Evolutionary conservation across 192 early-diverging fungal species (phyloP).

Genomic region (Rhizoclosmatium globosum): DNA sequence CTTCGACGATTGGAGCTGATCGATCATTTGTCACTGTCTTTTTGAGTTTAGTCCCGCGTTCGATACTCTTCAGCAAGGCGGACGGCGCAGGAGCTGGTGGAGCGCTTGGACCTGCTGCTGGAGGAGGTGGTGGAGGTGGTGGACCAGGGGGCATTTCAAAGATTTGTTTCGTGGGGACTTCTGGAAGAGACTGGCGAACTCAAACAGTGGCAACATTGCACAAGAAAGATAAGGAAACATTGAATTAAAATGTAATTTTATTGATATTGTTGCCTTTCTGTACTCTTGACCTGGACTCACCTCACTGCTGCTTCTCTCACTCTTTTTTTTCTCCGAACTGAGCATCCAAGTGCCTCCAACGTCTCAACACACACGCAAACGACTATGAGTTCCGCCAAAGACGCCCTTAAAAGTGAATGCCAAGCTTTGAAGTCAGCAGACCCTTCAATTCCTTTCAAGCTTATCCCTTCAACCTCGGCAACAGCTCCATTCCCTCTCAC

Average conservation of each 20-base stretch:
- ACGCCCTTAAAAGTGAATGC: neutral
- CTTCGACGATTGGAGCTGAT: conserved; percentile 51
- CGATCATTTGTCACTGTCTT: conserved; percentile 65
- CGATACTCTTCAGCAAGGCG: conserved; percentile 56
- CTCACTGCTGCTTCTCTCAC: too few relatives aligned
- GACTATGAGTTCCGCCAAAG: neutral
- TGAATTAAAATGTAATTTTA: too few relatives aligned
- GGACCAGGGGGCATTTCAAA: conserved; percentile 48
- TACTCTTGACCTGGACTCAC: too few relatives aligned
- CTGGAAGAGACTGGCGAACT: too few relatives aligned
- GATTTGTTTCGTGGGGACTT: too few relatives aligned
- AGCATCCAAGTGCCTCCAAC: too few relatives aligned
- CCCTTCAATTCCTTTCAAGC: neutral
- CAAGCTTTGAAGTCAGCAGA: neutral
- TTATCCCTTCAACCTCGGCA: neutral
- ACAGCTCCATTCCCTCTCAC: neutral
- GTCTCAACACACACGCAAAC: too few relatives aligned
- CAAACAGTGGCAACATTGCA: too few relatives aligned
- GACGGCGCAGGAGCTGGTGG: conserved; percentile 28
- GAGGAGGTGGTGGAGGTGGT: conserved; percentile 49
- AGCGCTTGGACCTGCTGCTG: conserved; percentile 29
- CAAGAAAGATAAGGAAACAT: too few relatives aligned
- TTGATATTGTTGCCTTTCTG: too few relatives aligned
- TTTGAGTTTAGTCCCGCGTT: conserved; percentile 64
- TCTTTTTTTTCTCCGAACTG: too few relatives aligned